A percentile compares a stretch with the other conserved stretches of the same genome.
phyloP scores from a whole-genome alignment of 2,329 filamentous ascomycete genomes.

The Fusarium sp. region DNA sequence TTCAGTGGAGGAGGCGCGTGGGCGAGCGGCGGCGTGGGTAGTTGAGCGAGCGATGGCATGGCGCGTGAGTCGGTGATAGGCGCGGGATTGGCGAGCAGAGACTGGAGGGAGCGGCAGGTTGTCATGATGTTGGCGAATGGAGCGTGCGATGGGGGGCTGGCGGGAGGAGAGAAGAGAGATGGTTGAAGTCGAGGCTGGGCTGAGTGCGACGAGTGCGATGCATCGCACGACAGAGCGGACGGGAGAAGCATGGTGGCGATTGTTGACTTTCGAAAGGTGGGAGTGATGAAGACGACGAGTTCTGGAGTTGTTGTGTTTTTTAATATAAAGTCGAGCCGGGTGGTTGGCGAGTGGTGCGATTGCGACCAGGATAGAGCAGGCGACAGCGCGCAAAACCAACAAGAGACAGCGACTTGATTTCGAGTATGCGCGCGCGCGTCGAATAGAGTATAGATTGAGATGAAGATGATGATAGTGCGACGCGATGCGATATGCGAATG shows the following conservation, averaged over 20 bases:
- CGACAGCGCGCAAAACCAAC: slow-evolving; percentile 33
- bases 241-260: slow-evolving; percentile 66
- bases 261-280: neutral
- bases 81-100: slow-evolving; percentile 62
- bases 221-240: slow-evolving; percentile 69
- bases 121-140: slow-evolving; percentile 68
- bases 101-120: slow-evolving; percentile 72
- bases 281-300: slow-evolving; percentile 3
- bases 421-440: slow-evolving; percentile 12
- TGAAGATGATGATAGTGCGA: neutral
- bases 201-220: slow-evolving; percentile 54
- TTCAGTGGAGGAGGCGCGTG: slow-evolving; percentile 65
- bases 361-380: slow-evolving; percentile 34
- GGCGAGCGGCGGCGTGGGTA: slow-evolving; percentile 68
- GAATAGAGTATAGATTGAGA: neutral
- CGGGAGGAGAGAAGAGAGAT: slow-evolving; percentile 70
- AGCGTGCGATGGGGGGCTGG: slow-evolving; percentile 63
- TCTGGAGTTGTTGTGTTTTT: slow-evolving; percentile 27
- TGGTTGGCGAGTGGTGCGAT: slow-evolving; percentile 42
- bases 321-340: slow-evolving; percentile 9
- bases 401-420: neutral
- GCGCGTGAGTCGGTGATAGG: slow-evolving; percentile 52
- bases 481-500: slow-evolving; percentile 4
- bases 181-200: slow-evolving; percentile 58
- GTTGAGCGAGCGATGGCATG: slow-evolving; percentile 49